Percentiles rank a stretch among this genome's conserved stretches.
Conservation (phyloP, 1,284 basidiomycete species). For the Porogramme epimiltina region DNA sequence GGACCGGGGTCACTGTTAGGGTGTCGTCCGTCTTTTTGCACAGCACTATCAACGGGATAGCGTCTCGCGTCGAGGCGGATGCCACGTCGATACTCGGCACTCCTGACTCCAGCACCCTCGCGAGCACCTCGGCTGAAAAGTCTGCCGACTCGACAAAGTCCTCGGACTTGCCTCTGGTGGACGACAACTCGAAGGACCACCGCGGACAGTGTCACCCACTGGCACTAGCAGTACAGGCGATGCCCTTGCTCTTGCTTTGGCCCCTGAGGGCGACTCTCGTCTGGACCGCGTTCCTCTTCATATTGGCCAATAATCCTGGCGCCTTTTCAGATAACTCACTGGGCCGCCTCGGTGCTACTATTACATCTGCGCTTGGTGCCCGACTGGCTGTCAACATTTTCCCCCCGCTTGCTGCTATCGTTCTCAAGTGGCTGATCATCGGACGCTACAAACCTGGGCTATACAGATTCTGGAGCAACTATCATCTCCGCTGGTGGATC, state of each 20-base stretch:
- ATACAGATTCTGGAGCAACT: constrained; percentile 39
- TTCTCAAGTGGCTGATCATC: constrained; percentile 48
- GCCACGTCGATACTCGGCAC: constrained; percentile 6
- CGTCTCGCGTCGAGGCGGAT: constrained; percentile 36
- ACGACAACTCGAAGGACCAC: too few relatives aligned
- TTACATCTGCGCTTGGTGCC: constrained; percentile 37
- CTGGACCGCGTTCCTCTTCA: constrained; percentile 30
- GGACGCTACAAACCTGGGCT: constrained; percentile 43
- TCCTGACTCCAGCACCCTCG: constrained; percentile 17
- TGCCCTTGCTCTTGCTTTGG: constrained; percentile 45
- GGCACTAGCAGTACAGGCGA: constrained; percentile 39
- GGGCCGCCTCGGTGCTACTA: constrained; percentile 34
- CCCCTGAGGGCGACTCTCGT: constrained; percentile 43
- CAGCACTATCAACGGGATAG: constrained; percentile 43
- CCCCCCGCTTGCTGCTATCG: constrained; percentile 39
- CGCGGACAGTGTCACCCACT: constrained; percentile 41
- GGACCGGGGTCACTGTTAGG: constrained; percentile 38
- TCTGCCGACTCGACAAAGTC: too few relatives aligned
- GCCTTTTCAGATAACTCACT: constrained; percentile 34
- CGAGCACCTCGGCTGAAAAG: constrained; percentile 8
- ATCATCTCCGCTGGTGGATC: constrained; percentile 51
- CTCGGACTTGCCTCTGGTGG: too few relatives aligned
- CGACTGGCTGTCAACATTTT: constrained; percentile 34
- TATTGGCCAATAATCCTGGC: constrained; percentile 21
- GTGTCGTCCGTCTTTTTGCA: constrained; percentile 43